These are phyloP conservation scores for Globisporangium camurandrum DNA, from an alignment of 352 stramenopile genomes.

Conservation along the genomic window DNA sequence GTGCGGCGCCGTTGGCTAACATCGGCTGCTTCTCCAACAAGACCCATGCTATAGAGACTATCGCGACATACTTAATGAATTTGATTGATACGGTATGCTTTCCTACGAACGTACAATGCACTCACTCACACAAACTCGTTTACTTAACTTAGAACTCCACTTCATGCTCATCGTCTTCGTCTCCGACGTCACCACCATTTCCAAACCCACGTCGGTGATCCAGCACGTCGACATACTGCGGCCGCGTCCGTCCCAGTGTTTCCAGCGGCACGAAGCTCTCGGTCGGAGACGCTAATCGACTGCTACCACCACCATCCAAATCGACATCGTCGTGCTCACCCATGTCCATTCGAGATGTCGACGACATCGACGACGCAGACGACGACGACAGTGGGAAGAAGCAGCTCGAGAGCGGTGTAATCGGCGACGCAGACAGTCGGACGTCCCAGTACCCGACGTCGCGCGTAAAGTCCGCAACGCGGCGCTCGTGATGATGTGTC, in stretches of 20 bases:
- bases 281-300: conserved; percentile 13
- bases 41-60: too few species aligned
- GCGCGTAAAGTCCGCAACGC: conserved; percentile 35
- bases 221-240: conserved; percentile 8
- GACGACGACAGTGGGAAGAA: conserved; percentile 13
- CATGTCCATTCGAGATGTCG: too few species aligned
- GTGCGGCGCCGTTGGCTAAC: too few species aligned
- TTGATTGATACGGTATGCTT: too few species aligned
- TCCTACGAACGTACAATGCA: too few species aligned
- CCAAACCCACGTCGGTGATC: conserved; percentile 4
- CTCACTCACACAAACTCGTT: too few species aligned
- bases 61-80: too few species aligned
- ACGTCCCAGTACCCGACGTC: conserved; percentile 42
- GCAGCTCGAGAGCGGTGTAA: conserved; percentile 36
- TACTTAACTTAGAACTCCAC: conserved; percentile 15
- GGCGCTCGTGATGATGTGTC: too few species aligned
- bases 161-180: conserved; percentile 11
- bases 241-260: conserved; percentile 13
- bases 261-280: conserved; percentile 39
- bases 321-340: conserved; percentile 3
- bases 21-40: too few species aligned
- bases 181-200: conserved; percentile 1
- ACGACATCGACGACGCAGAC: conserved; percentile 6
- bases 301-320: conserved; percentile 2
- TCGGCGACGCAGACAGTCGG: conserved; percentile 35